Conservation (phyloP, 169 alveolate species). For the Babesia sp. region DNA sequence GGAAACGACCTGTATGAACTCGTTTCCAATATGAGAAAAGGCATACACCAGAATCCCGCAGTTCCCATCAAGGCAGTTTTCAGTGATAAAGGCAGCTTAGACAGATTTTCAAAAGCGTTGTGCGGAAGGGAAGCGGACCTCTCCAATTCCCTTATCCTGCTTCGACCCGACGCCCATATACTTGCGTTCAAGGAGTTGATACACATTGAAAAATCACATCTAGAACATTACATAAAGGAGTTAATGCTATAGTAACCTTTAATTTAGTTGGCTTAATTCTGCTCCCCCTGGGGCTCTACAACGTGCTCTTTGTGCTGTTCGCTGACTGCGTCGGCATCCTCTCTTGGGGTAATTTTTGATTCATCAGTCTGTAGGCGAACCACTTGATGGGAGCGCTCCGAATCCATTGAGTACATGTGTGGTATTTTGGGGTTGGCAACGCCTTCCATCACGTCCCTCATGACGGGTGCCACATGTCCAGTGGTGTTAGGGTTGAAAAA, state of each 20-base stretch:
- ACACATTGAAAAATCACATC: neutral
- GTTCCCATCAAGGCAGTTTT: constrained; percentile 20
- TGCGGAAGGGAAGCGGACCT: constrained; percentile 3
- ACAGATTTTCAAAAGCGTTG: constrained; percentile 12
- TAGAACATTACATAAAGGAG: constrained; percentile 12
- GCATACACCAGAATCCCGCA: neutral
- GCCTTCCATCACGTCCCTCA: constrained; percentile 82
- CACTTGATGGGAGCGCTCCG: constrained; percentile 9
- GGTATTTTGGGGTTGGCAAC: constrained; percentile 59
- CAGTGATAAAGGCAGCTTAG: constrained; percentile 2
- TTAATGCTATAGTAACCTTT: neutral
- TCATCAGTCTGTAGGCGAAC: constrained; percentile 31
- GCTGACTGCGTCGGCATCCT: neutral
- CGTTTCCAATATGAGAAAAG: neutral
- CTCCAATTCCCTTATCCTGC: constrained; percentile 16
- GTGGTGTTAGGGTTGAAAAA: constrained; percentile 86
- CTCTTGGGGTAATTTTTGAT: constrained; percentile 18
- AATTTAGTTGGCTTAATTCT: neutral
- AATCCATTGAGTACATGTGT: constrained; percentile 46
- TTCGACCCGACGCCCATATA: constrained; percentile 61
- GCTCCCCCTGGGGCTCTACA: constrained; percentile 4
- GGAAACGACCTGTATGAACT: neutral
- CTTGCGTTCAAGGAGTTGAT: neutral
- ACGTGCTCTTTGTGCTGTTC: neutral
- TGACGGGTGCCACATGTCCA: constrained; percentile 85